A percentile compares a stretch with the other conserved stretches of the same genome.
Conservation (phyloP, 495 filamentous ascomycete genomes). For the Penicillium chermesinum region DNA sequence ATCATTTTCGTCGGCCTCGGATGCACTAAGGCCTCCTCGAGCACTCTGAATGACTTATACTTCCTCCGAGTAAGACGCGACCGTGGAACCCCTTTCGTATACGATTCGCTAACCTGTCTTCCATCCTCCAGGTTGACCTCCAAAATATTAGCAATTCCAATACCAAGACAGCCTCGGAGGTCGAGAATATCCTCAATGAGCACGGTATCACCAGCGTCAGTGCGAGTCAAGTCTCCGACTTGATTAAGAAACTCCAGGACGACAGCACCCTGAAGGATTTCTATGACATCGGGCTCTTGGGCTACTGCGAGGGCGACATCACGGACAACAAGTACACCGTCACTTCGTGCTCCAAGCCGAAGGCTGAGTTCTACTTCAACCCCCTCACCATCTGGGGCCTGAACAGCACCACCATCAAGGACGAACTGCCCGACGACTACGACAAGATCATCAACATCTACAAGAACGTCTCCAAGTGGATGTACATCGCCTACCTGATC, state of each 20-base stretch:
- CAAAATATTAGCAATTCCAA: conserved; percentile 30
- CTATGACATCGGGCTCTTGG: conserved; percentile 81
- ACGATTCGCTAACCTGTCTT: conserved; percentile 9
- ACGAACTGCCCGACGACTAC: conserved; percentile 61
- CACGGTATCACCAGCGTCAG: conserved; percentile 27
- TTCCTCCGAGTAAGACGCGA: conserved; percentile 60
- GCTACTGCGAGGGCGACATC: conserved; percentile 72
- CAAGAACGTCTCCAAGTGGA: conserved; percentile 69
- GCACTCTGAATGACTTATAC: conserved; percentile 51
- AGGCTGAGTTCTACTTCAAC: conserved; percentile 75
- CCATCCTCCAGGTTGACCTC: conserved; percentile 30
- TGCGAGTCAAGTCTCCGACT: conserved; percentile 24
- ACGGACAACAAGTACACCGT: conserved; percentile 36
- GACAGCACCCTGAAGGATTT: conserved; percentile 63
- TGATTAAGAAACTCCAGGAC: conserved; percentile 30
- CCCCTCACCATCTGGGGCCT: conserved; percentile 57
- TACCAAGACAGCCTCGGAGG: conserved; percentile 18
- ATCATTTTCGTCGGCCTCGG: conserved; percentile 68
- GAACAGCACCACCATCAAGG: conserved; percentile 45
- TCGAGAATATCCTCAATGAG: conserved; percentile 22
- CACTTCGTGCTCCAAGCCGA: conserved; percentile 49
- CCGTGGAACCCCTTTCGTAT: not conserved
- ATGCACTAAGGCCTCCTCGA: conserved; percentile 59
- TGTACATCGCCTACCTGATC: conserved; percentile 65
- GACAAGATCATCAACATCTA: conserved; percentile 64